Evolutionary conservation across 2,329 filamentous ascomycete genomes (phyloP).

Genomic region (Colletotrichum gigasporum): DNA sequence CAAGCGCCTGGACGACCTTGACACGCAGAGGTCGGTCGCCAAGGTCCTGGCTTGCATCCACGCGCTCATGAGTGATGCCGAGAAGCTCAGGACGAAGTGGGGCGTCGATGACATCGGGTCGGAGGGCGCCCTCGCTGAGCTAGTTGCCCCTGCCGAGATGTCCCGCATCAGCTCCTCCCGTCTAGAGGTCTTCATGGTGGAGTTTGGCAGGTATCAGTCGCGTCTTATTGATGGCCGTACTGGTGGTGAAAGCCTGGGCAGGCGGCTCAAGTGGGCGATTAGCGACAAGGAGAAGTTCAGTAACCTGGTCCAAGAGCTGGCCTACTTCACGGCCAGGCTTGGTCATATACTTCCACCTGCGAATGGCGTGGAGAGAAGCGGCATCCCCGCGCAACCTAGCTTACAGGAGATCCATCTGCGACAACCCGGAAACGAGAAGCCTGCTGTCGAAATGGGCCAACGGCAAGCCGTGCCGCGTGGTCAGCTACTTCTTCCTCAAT

Average conservation of each 20-base stretch:
- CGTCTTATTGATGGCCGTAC: not conserved
- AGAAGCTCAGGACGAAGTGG: not conserved
- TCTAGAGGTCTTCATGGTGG: not conserved
- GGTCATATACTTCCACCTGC: not conserved
- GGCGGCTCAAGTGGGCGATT: not conserved
- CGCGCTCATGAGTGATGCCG: not conserved
- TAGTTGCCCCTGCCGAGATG: not conserved
- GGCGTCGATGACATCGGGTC: not conserved
- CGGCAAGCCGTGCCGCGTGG: not conserved
- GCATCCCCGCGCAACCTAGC: too few species aligned
- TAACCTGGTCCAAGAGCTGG: not conserved
- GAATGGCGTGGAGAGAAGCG: too few species aligned
- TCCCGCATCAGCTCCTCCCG: not conserved
- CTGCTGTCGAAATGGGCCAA: not conserved
- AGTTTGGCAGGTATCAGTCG: not conserved
- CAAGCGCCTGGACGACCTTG: not conserved
- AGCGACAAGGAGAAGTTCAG: not conserved
- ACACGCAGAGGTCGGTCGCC: not conserved
- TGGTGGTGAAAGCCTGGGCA: not conserved
- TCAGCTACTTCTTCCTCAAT: not conserved
- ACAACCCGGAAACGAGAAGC: not conserved
- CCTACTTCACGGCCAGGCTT: not conserved
- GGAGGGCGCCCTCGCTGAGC: not conserved
- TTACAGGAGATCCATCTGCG: slow-evolving; percentile 6
- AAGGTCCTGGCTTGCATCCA: not conserved